phyloP scores from a whole-genome alignment of 1,284 basidiomycete species.

The Marasmius tenuissimus region DNA sequence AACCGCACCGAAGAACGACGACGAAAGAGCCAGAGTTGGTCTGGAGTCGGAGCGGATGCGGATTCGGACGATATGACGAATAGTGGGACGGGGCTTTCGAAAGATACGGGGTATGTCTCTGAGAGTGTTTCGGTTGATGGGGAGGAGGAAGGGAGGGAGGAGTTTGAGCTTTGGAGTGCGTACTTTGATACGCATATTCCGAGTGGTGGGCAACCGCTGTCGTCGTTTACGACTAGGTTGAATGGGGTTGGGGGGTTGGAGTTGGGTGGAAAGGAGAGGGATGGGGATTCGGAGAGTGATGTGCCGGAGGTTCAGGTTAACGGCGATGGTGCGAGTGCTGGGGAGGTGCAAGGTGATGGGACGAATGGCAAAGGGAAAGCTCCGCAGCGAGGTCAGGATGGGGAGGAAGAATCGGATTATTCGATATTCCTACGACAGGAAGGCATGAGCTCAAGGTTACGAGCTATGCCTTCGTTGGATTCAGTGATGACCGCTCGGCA shows the following conservation, averaged over 20 bases:
- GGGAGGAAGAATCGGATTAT: not conserved
- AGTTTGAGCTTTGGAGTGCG: not conserved
- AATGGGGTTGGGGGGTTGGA: not conserved
- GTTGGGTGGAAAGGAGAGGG: not conserved
- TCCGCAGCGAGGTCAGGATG: not conserved
- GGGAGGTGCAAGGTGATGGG: not conserved
- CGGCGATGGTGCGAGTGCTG: not conserved
- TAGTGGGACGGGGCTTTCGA: too few species aligned
- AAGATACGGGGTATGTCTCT: not conserved
- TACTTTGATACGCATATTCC: not conserved
- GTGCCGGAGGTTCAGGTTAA: not conserved
- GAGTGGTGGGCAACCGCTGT: not conserved
- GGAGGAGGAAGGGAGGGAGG: not conserved
- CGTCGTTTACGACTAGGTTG: not conserved
- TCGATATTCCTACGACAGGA: not conserved
- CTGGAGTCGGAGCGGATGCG: not conserved
- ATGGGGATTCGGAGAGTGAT: not conserved
- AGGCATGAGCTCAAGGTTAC: conserved; percentile 2
- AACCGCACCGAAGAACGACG: not conserved
- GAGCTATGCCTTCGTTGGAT: not conserved
- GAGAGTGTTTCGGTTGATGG: not conserved
- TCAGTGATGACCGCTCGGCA: not conserved
- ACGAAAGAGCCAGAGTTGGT: not conserved
- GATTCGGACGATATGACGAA: not conserved
- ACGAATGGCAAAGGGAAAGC: not conserved